Evolutionary conservation across 139 green algal genomes (phyloP), one percentile per base, ranked within the genome.

Genomic region (Auxenochlorella protothecoides): DNA sequence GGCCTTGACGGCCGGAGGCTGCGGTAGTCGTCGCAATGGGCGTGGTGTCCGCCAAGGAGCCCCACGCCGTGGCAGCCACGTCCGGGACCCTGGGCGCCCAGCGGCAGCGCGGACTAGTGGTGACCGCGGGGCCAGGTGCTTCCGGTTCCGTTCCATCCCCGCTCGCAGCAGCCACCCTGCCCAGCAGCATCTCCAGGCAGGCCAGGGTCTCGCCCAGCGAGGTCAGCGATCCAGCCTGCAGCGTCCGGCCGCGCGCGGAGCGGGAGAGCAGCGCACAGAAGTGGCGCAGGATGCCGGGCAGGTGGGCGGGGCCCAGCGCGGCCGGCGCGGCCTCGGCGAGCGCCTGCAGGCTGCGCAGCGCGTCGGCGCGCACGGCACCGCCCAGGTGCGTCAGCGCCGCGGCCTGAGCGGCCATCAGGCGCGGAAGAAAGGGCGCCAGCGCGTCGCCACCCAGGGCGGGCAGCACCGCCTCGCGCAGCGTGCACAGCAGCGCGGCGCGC

Each of bases 371-470:
- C 80, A 91, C 87, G 8, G 86, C 85, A 2, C 81, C 86, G 76
- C 77, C 86, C 52, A 94, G 70, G 65, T 96, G 90, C 15, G 86
- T 44, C 27, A 44, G 27, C 27, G 27, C 27, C 27, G 27, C 27
- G 27, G 27, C 27, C 27, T 44, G 27, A 44, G 27, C 27, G 27
- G 27, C 88, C 86, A 94, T 91, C 5, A 94, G 59, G 15, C 93
- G 62, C 3, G 87, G 88, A 72, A 93, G 72, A 75, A 95, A 94
- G 2, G 91, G 87, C 3, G 68, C 64, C n/a, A 96, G 72, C 5
- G 63, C 80, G n/a, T 57, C 63, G 1, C 68, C 64, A 2, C 72
- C 78, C 14, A 94, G 69, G 13, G 64, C 15, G 11, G 87, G 86
- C 55, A 93, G 76, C 55, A 89, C 76, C 1, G 68, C 80, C 74